Base-by-base conservation (phyloP, 495 filamentous ascomycete genomes). In the Hypoxylon fuscum region DNA sequence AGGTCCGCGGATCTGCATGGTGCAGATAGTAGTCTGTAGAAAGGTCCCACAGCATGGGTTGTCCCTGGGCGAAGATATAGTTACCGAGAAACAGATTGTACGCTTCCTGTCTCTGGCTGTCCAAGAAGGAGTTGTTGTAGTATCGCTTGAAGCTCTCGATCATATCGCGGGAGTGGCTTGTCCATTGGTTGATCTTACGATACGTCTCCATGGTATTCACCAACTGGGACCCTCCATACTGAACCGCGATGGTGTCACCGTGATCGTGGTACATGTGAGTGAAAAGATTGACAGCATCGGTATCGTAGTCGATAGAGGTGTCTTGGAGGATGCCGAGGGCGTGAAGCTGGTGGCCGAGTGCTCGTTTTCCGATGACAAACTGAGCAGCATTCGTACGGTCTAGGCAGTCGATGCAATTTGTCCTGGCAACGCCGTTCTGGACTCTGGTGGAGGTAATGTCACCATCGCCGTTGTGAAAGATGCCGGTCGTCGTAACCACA, bases 151-250 rank as follows among this genome's bases (percentile, higher is more conserved):
- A 97, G 73, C 91, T 96, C 74, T 98, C 95, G 8, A 98, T 91
- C 95, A 98, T 98, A 72, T 98, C 95, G 38, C 95, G 84, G 5
- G 95, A 97, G 68, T 96, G 91, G 62, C 92, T 96, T 34, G 91
- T 96, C 95, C 95, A 98, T 71, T 97, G 93, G 59, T 98, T 98
- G 71, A 97, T 96, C 74, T 97, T 97, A 46, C 95, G 88, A 72
- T 98, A 98, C 1, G 96, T 98, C 55, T 93, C 93, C 94, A 97
- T 97, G 1, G 95, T 98, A 74, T 98, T 98, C 56, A 98, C 95
- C 1, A 98, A 82, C 72, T 98, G 95, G 8, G 93, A 97, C 20
- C 95, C 96, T 46, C 96, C 96, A 69, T 98, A 98, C 69, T 98
- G 95, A 25, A 97, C 90, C 18, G 95, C 95, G 70, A 98, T 97